Conservation (phyloP, 2,329 filamentous ascomycete genomes). For the Trichoderma hamatum region DNA sequence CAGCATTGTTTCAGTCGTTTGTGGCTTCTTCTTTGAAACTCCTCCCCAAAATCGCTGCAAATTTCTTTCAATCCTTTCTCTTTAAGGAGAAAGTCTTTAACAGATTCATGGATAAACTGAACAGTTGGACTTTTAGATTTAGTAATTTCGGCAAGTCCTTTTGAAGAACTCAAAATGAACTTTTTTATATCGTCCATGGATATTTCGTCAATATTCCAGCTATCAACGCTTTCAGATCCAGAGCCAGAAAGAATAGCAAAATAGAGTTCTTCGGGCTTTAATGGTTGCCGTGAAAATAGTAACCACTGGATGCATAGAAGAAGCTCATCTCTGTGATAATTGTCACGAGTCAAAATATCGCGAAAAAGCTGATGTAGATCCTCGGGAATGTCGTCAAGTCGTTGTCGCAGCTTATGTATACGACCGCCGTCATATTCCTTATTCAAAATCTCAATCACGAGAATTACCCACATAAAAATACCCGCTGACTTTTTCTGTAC, state of each 20-base stretch:
- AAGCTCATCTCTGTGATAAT: constrained; percentile 43
- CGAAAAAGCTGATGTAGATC: constrained; percentile 53
- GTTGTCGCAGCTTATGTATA: constrained; percentile 31
- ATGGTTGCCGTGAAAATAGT: constrained; percentile 50
- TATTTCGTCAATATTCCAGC: constrained; percentile 32
- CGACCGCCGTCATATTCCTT: constrained; percentile 38
- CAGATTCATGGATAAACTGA: constrained; percentile 56
- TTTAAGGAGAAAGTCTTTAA: constrained; percentile 50
- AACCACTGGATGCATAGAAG: constrained; percentile 55
- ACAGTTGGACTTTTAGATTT: constrained; percentile 36
- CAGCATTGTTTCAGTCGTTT: not conserved
- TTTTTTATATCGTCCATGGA: constrained; percentile 35
- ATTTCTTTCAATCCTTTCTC: constrained; percentile 36
- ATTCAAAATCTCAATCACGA: constrained; percentile 46
- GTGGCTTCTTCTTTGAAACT: not conserved
- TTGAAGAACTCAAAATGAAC: constrained; percentile 46
- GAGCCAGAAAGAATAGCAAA: constrained; percentile 28
- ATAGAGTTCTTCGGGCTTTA: constrained; percentile 51
- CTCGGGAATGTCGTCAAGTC: constrained; percentile 41
- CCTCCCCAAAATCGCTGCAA: not conserved
- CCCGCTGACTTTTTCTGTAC: constrained; percentile 44
- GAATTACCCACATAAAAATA: constrained; percentile 50
- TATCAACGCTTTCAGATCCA: not conserved
- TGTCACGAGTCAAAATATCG: constrained; percentile 55
- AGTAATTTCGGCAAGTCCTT: constrained; percentile 49